These are phyloP conservation scores for Lavandula angustifolia DNA, from an alignment of 257 asterid species.

Conservation along the genomic window DNA sequence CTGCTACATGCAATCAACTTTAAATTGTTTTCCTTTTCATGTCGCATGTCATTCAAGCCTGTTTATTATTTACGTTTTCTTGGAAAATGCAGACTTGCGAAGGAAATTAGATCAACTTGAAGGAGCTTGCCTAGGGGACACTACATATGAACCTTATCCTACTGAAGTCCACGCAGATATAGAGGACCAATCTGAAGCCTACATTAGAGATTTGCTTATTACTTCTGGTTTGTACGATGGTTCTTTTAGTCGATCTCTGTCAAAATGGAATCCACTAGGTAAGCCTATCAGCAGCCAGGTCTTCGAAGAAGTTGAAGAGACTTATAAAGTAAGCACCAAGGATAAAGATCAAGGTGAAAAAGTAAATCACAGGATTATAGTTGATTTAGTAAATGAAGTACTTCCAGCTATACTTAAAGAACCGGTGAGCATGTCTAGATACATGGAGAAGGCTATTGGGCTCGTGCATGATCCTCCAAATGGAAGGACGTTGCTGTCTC, in stretches of 20 bases:
- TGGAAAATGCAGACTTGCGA: conserved; percentile 59
- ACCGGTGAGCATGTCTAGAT: conserved; percentile 47
- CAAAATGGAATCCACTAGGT: conserved; percentile 84
- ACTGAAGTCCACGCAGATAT: conserved; percentile 55
- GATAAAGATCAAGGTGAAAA: conserved; percentile 47
- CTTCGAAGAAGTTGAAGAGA: conserved; percentile 74
- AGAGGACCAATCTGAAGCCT: conserved; percentile 74
- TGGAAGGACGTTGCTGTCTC: conserved; percentile 67
- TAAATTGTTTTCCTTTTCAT: not conserved
- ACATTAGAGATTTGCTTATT: conserved; percentile 75
- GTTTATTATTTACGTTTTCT: conserved; percentile 6
- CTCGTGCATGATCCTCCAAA: conserved; percentile 49
- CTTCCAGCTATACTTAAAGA: conserved; percentile 67
- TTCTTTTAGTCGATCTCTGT: conserved; percentile 50
- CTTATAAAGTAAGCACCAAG: conserved; percentile 45
- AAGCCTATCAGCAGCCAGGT: conserved; percentile 73
- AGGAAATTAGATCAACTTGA: conserved; percentile 75
- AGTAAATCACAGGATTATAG: conserved; percentile 56
- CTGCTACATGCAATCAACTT: not conserved
- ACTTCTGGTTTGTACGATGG: conserved; percentile 82
- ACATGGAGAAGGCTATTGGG: conserved; percentile 50
- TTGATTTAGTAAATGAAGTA: conserved; percentile 76
- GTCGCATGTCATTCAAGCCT: not conserved
- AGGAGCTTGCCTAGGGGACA: conserved; percentile 50
- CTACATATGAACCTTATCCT: conserved; percentile 49